A percentile compares a stretch with the other conserved stretches of the same genome.
phyloP scores from a whole-genome alignment of 805 yeast genomes.

The Ogataea pilisensis region DNA sequence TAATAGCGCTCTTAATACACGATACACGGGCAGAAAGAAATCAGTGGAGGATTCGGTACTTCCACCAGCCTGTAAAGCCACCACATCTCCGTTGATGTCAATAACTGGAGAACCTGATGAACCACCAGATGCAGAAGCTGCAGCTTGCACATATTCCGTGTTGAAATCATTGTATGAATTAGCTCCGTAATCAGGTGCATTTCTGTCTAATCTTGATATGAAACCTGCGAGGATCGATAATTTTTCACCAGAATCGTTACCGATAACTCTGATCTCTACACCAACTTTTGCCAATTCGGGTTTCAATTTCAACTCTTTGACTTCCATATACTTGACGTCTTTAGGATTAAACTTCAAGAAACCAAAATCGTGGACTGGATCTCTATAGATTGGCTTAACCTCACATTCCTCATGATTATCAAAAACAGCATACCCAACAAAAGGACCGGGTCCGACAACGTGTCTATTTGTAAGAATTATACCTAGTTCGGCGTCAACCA shows the following conservation, averaged over 20 bases:
- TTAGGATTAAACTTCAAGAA: constrained; percentile 74
- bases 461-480: constrained; percentile 88
- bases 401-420: constrained; percentile 93
- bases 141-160: constrained; percentile 92
- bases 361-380: constrained; percentile 95
- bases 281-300: constrained; percentile 92
- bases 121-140: constrained; percentile 94
- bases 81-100: constrained; percentile 78
- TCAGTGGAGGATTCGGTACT: constrained; percentile 88
- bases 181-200: constrained; percentile 91
- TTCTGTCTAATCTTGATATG: constrained; percentile 80
- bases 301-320: constrained; percentile 59
- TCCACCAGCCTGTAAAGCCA: constrained; percentile 95
- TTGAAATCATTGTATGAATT: constrained; percentile 88
- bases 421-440: constrained; percentile 85
- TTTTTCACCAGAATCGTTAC: constrained; percentile 96
- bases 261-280: constrained; percentile 88
- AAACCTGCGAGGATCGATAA: constrained; percentile 85
- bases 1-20: constrained; percentile 76
- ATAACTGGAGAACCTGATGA: constrained; percentile 97
- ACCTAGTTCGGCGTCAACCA: constrained; percentile 79
- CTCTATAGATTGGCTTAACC: constrained; percentile 81
- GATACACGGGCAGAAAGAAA: constrained; percentile 79
- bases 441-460: constrained; percentile 95
- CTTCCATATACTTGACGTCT: constrained; percentile 66